These are phyloP conservation scores for Botrytis byssoidea DNA, from an alignment of 2,329 filamentous ascomycete genomes.

Conservation along the genomic window DNA sequence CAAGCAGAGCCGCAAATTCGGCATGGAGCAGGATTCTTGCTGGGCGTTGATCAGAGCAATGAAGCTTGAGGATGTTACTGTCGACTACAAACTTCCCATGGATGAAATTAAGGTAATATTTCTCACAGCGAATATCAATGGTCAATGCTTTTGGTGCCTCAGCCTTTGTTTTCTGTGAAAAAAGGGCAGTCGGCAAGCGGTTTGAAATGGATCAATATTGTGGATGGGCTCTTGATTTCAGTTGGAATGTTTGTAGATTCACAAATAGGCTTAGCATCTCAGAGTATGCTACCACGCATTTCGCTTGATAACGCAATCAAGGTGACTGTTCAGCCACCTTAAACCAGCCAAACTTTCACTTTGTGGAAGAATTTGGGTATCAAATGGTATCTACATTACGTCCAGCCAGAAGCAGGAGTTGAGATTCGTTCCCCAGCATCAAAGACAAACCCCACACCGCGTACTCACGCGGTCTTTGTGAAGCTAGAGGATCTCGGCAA, in stretches of 20 bases:
- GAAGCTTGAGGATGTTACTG: background rate
- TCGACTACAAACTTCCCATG: background rate
- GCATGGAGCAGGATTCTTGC: background rate
- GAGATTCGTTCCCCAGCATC: background rate
- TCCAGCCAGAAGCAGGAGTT: background rate
- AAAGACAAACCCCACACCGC: background rate
- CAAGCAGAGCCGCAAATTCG: background rate
- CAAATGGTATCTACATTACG: conserved; percentile 6
- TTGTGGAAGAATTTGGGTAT: background rate
- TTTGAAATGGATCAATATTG: background rate
- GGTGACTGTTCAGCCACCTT: background rate
- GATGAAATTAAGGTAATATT: background rate
- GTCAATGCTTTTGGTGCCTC: background rate
- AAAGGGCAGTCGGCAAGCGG: background rate
- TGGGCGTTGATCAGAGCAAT: background rate
- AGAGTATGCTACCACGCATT: background rate
- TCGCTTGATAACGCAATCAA: background rate
- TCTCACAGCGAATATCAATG: background rate
- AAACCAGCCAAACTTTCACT: background rate
- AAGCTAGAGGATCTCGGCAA: conserved; percentile 8
- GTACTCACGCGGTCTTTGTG: background rate
- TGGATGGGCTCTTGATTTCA: background rate
- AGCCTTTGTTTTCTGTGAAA: background rate
- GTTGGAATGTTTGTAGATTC: background rate
- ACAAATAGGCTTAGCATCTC: background rate